Percentiles rank a stretch among this genome's conserved stretches.
phyloP scores from a whole-genome alignment of 331 rosid genomes.

The Pyrus hybrid region DNA sequence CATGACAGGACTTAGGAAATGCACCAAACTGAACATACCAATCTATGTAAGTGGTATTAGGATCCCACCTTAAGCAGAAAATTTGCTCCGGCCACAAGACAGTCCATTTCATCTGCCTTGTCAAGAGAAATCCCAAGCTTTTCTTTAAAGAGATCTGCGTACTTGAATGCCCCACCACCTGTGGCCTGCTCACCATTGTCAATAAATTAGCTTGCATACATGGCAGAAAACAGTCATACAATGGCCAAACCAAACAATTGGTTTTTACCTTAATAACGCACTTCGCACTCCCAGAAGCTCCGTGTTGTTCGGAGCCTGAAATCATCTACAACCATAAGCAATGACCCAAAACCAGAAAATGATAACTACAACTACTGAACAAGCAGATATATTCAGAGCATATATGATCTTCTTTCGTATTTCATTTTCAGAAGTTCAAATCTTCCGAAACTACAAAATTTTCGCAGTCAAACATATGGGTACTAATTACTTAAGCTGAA shows the following conservation, averaged over 20 bases:
- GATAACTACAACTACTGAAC: background rate
- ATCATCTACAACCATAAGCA: conserved; percentile 14
- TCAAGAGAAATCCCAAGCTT: conserved; percentile 37
- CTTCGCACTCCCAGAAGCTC: conserved; percentile 40
- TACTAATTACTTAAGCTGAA: background rate
- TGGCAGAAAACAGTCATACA: conserved; percentile 6
- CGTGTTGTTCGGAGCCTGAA: conserved; percentile 52
- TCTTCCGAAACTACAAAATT: background rate
- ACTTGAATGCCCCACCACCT: conserved; percentile 52
- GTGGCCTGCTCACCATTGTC: conserved; percentile 50
- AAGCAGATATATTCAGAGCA: too few relatives aligned
- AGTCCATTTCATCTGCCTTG: conserved; percentile 55
- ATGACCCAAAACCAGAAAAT: background rate
- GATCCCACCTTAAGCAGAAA: conserved; percentile 51
- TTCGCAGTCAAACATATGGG: background rate
- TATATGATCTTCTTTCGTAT: background rate
- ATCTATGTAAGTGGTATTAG: conserved; percentile 8
- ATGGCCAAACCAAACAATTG: background rate
- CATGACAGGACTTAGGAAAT: background rate
- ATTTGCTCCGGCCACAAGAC: conserved; percentile 51
- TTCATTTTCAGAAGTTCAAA: too few relatives aligned
- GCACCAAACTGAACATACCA: conserved; percentile 11
- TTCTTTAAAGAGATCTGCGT: conserved; percentile 43
- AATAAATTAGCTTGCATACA: conserved; percentile 12
- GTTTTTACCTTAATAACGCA: conserved; percentile 51